Percentiles rank a stretch among this genome's conserved stretches.
Conservation (phyloP, 148 eudicot species). For the Suaeda aralocaspica region DNA sequence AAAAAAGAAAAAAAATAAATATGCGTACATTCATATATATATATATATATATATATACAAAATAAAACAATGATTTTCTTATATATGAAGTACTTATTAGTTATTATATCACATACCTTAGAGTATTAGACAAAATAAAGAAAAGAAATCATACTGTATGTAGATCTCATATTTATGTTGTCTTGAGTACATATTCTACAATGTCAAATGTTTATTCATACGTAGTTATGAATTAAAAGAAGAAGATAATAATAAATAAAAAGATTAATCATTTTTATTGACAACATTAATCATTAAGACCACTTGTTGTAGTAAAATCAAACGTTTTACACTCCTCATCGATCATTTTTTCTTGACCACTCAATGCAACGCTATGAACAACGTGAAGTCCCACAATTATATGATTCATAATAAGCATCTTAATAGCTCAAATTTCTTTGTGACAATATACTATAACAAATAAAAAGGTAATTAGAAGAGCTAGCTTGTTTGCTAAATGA, state of each 20-base stretch:
- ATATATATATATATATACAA: no score
- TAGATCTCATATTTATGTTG: constrained; percentile 13
- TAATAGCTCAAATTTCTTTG: no score
- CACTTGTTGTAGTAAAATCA: constrained; percentile 19
- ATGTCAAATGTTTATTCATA: not conserved
- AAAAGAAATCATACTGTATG: constrained; percentile 28
- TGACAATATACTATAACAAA: not conserved
- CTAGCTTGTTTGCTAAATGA: not conserved
- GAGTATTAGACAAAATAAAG: no score
- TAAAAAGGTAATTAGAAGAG: not conserved
- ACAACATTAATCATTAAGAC: constrained; percentile 18
- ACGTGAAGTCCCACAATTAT: constrained; percentile 20
- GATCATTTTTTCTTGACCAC: constrained; percentile 29
- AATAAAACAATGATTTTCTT: no score
- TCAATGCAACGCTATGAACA: constrained; percentile 21
- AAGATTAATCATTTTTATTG: no score
- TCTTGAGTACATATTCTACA: not conserved
- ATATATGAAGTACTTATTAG: no score
- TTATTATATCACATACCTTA: no score
- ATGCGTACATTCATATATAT: no score
- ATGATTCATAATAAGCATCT: constrained; percentile 6
- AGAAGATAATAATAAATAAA: constrained; percentile 7
- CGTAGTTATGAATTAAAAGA: not conserved
- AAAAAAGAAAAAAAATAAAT: no score
- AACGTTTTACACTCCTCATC: not conserved